These are phyloP conservation scores for Leucogyrophana mollusca DNA, from an alignment of 768 basidiomycete species.

Conservation along the genomic window DNA sequence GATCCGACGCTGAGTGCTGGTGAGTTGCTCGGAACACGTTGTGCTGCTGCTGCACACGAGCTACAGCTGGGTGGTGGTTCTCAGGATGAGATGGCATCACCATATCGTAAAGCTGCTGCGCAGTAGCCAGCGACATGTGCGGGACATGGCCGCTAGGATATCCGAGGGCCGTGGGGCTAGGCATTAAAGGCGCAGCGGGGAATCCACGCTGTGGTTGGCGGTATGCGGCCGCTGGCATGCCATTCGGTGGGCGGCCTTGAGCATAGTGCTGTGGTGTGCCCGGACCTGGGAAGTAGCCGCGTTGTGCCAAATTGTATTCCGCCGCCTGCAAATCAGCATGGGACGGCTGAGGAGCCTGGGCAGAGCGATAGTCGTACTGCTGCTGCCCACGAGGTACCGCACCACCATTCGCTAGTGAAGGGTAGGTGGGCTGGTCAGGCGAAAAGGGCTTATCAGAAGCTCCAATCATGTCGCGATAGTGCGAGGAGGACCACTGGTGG, in stretches of 20 bases:
- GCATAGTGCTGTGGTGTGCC: conserved; percentile 46
- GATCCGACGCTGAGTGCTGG: conserved; percentile 83
- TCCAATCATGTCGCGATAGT: conserved; percentile 44
- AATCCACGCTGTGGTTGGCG: conserved; percentile 61
- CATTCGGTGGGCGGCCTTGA: conserved; percentile 51
- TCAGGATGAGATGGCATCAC: conserved; percentile 51
- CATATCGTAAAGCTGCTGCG: conserved; percentile 81
- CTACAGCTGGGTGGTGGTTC: conserved; percentile 61
- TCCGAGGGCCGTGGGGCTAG: conserved; percentile 52
- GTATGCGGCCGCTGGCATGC: conserved; percentile 47
- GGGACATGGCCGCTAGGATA: conserved; percentile 58
- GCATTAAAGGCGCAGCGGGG: conserved; percentile 55
- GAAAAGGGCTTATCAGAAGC: conserved; percentile 41
- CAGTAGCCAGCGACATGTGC: conserved; percentile 68
- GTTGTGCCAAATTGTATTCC: conserved; percentile 60
- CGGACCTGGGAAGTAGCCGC: conserved; percentile 49
- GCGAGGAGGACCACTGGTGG: conserved; percentile 51
- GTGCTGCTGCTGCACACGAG: conserved; percentile 79
- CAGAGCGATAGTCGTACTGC: conserved; percentile 49
- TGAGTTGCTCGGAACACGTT: conserved; percentile 71
- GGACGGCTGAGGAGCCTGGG: conserved; percentile 25
- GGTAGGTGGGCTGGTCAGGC: conserved; percentile 53
- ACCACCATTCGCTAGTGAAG: conserved; percentile 57
- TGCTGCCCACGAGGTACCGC: conserved; percentile 51
- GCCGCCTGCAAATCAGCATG: conserved; percentile 31